Base-by-base conservation (phyloP, 108 stramenopile genomes). In the Parietichytrium sp. region DNA sequence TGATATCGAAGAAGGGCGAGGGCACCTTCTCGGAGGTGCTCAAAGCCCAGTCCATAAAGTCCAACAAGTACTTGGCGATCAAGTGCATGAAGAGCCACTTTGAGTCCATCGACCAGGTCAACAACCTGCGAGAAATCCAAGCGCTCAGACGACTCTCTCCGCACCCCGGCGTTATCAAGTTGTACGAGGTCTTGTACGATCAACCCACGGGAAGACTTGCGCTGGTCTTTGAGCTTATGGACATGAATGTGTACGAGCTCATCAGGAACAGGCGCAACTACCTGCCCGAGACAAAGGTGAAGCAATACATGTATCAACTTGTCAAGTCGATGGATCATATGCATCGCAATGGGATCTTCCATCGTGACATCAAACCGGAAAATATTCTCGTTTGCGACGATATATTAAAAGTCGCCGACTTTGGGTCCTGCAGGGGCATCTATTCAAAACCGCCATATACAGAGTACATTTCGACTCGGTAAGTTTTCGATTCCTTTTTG, bases 11-110 rank as follows among this genome's bases (percentile, higher is more conserved):
- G 78, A 93, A 92, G 81, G 94, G 93, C 8, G 93, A 94, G 84
- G 94, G 94, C 18, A 95, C 94, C 8, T 95, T 95, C 84, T 89
- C 89, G 45, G 93, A 94, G 54, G 93, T 94, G 20, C 82, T 94
- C 13, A 91, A 93, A 54, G 94, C 93, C 3, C 92, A 94, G 51
- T 90, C 92, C 47, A 90, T 91, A 3, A 92, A 92, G 78, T 90
- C 93, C 26, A 92, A 93, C 20, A 86, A 84, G 55, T 91, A 91
- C 50, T 84, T 93, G 49, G 94, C 93, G 4, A 94, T 95, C 52
- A 94, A 94, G 79, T 93, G 93, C 80, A 93, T 95, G 93, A 94
- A 94, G 85, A 94, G 90, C 49, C 50, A 83, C 3, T 93, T 93
- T 48, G 91, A 91, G 38, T 89, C 55, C 20, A 91, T 92, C 2